These are phyloP conservation scores for Drosera capensis DNA, from an alignment of 148 eudicot species.

Conservation along the genomic window DNA sequence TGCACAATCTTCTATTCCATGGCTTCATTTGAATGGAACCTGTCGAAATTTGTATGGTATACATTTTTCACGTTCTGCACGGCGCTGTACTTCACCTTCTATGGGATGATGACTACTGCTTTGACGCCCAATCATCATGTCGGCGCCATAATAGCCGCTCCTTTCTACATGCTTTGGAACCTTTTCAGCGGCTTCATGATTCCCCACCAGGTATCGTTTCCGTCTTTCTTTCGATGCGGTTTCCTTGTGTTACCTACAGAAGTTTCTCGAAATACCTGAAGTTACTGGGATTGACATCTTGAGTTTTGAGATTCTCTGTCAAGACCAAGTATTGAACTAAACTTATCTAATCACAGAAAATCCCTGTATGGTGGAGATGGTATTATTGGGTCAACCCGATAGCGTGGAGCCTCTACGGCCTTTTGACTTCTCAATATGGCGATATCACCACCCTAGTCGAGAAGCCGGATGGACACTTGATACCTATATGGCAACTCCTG, in stretches of 20 bases:
- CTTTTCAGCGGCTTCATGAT: slow-evolving; percentile 98
- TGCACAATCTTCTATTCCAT: slow-evolving; percentile 64
- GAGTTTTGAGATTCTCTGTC: no score
- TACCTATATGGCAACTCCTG: slow-evolving; percentile 30
- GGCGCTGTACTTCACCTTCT: slow-evolving; percentile 87
- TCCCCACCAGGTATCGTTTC: slow-evolving; percentile 52
- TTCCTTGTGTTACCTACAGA: background rate
- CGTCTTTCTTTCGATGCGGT: background rate
- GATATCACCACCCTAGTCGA: slow-evolving; percentile 33
- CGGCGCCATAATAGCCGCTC: slow-evolving; percentile 81
- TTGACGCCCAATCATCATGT: slow-evolving; percentile 90
- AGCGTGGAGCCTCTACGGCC: slow-evolving; percentile 96
- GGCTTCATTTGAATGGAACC: slow-evolving; percentile 87
- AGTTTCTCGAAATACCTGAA: background rate
- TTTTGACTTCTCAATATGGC: slow-evolving; percentile 72
- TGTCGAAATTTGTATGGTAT: slow-evolving; percentile 58
- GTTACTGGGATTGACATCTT: no score
- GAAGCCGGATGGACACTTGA: slow-evolving; percentile 44
- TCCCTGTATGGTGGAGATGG: slow-evolving; percentile 99
- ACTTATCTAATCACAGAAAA: slow-evolving; percentile 31
- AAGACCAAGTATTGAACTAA: background rate
- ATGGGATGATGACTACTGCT: slow-evolving; percentile 98
- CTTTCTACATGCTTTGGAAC: slow-evolving; percentile 98
- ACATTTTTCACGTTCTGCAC: slow-evolving; percentile 69
- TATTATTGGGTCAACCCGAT: slow-evolving; percentile 96